Evolutionary conservation across 768 basidiomycete species (phyloP).

Genomic region (Termitomyces heimii): DNA sequence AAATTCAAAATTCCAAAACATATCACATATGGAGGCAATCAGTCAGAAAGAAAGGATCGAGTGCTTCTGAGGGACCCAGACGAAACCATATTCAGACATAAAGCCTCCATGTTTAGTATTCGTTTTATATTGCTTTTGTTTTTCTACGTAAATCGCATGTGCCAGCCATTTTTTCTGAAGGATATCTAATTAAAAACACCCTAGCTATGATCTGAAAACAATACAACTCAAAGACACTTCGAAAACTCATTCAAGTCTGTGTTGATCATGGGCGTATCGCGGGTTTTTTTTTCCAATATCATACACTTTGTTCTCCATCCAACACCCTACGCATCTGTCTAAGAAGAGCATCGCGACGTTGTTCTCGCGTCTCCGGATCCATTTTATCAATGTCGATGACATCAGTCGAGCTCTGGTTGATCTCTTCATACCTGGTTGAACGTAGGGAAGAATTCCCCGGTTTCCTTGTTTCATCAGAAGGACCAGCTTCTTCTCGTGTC

Average conservation of each 20-base stretch:
- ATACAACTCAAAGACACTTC: too few relatives aligned
- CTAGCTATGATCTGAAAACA: neutral
- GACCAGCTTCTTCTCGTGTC: neutral
- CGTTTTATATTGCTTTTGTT: neutral
- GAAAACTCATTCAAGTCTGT: neutral
- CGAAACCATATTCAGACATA: neutral
- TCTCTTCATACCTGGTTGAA: neutral
- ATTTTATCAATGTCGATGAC: neutral
- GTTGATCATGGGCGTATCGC: too few relatives aligned
- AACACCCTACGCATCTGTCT: constrained; percentile 7
- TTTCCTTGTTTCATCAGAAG: neutral
- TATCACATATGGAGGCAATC: neutral
- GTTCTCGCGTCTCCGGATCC: constrained; percentile 1
- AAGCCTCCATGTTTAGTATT: neutral
- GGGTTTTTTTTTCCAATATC: too few relatives aligned
- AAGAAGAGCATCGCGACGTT: constrained; percentile 4
- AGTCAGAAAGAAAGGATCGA: neutral
- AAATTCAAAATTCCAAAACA: neutral
- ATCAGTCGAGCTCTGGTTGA: neutral
- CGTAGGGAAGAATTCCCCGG: neutral
- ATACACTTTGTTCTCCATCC: constrained; percentile 1
- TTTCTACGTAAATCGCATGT: neutral
- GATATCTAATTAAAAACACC: neutral
- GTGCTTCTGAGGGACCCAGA: neutral
- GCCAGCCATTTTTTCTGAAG: neutral